Base-by-base conservation (phyloP, 148 eudicot species). In the Dysphania ambrosioides region DNA sequence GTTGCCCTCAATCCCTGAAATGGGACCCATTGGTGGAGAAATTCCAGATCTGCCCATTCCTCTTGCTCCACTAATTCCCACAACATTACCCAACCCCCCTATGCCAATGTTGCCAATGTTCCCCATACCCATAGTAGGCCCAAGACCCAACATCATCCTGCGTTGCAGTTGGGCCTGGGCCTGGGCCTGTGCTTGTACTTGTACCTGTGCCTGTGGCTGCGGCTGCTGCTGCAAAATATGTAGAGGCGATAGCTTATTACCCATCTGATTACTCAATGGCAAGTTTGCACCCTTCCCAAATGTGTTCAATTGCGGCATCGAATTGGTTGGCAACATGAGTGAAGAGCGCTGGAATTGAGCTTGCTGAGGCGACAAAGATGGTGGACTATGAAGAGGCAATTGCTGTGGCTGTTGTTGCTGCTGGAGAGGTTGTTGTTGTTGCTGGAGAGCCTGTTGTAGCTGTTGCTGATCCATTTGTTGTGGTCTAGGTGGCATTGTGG, bases 81-180 rank as follows among this genome's bases (percentile, higher is more conserved):
- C 85, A 51, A 84, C 90, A 83, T 83, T 88, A 40, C 87, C 81
- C 62, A 94, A 73, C 26, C 89, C 93, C 59, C 90, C 90, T 72
- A 87, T 87, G 61, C 97, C 97, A 88, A 89, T 86, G 75, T 84
- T 91, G 32, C 85, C 85, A 41, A 88, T 87, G 75, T 80, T 81
- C 10, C 94, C 97, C 88, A 85, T 85, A 72, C 91, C 86, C 74
- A 84, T 83, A 68, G 85, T 77, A 2, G 78, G 69, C 66, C 95
- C 98, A 31, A 90, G 88, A 42, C 93, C 90, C 88, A 88, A 81
- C 93, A 94, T 85, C 90, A 90, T 85, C 80, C 90, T 92, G 74
- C 97, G 88, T 79, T 86, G 96, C 83, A 81, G 68, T 29, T 77
- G 82, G 24, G 79, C 31, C 30, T 35, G 68, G 1, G 49, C 29